Evolutionary conservation across 106 monocot species (phyloP).

Genomic region (Dendrobium huoshanense): DNA sequence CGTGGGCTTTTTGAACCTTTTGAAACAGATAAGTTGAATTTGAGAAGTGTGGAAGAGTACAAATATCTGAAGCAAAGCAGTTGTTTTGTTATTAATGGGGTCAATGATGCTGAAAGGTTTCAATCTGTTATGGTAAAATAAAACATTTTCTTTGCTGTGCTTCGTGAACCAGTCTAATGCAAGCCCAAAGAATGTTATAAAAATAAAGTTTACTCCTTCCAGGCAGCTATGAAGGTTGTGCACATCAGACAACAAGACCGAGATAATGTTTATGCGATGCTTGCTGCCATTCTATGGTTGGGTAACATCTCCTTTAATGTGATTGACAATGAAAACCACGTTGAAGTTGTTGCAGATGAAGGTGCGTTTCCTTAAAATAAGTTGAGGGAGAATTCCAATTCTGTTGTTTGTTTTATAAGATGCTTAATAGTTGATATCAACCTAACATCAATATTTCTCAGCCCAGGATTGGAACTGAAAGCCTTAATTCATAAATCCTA

Average conservation of each 20-base stretch:
- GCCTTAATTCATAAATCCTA: not conserved
- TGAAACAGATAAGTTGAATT: slow-evolving; percentile 72
- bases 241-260: slow-evolving; percentile 88
- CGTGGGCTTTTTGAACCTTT: not conserved
- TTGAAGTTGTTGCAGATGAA: slow-evolving; percentile 84
- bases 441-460: not conserved
- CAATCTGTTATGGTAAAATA: slow-evolving; percentile 51
- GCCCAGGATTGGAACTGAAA: not conserved
- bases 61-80: slow-evolving; percentile 82
- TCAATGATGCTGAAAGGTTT: slow-evolving; percentile 95
- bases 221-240: slow-evolving; percentile 93
- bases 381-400: not conserved
- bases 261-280: slow-evolving; percentile 79
- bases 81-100: slow-evolving; percentile 73
- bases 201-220: slow-evolving; percentile 8
- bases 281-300: slow-evolving; percentile 89
- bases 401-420: not conserved
- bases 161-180: not conserved
- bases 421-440: not conserved
- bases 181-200: slow-evolving; percentile 1
- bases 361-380: slow-evolving; percentile 33
- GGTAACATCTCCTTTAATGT: slow-evolving; percentile 83
- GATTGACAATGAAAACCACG: slow-evolving; percentile 93
- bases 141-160: not conserved
- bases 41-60: slow-evolving; percentile 71